These are phyloP conservation scores for Pseudonitzschia multistriata DNA, from an alignment of 108 stramenopile species.

Conservation along the genomic window DNA sequence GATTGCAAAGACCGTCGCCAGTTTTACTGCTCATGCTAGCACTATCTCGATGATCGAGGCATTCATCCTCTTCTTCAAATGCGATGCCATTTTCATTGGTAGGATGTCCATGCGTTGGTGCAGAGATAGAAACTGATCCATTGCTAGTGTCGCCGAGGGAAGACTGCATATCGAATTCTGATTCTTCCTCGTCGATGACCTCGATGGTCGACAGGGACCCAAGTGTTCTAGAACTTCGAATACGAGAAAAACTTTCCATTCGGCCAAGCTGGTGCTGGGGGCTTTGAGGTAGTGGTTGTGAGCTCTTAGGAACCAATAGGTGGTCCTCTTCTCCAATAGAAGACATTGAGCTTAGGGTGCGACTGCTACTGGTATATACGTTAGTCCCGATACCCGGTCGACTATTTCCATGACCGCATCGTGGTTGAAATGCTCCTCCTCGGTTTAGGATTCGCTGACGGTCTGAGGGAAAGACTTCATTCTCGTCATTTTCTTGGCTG, in stretches of 20 bases:
- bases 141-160: background rate
- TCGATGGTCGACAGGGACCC: conserved; percentile 13
- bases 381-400: background rate
- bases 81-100: background rate
- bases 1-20: background rate
- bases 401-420: background rate
- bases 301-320: background rate
- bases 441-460: conserved; percentile 23
- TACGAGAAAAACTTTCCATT: conserved; percentile 6
- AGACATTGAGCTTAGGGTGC: conserved; percentile 11
- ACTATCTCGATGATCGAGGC: background rate
- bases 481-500: background rate
- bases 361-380: background rate
- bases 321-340: conserved; percentile 16
- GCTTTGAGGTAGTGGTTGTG: background rate
- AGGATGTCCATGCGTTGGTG: background rate
- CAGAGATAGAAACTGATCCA: background rate
- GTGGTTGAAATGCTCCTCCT: conserved; percentile 27
- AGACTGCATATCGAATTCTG: background rate
- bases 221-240: conserved; percentile 6
- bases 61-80: background rate
- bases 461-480: background rate
- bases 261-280: background rate
- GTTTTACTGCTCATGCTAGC: background rate
- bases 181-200: conserved; percentile 9